Evolutionary conservation across 441 rosid species (phyloP).

Genomic region (Gossypium aridum): DNA sequence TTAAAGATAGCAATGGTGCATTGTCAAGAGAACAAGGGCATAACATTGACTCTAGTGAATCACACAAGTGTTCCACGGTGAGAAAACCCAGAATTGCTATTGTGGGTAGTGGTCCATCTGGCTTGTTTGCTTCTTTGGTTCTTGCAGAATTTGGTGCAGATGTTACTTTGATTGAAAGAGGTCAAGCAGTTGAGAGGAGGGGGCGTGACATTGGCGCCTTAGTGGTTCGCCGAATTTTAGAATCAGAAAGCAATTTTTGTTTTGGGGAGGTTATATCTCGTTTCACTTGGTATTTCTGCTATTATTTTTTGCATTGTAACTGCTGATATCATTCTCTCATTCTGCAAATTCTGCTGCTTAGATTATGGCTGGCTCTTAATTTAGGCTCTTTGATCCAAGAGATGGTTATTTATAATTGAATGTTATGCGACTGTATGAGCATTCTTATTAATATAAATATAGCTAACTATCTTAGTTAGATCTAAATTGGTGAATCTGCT

Average conservation of each 20-base stretch:
- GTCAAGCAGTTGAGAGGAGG: conserved; percentile 88
- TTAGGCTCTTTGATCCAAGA: not conserved
- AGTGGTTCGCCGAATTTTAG: conserved; percentile 66
- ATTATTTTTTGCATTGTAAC: conserved; percentile 16
- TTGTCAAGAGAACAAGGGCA: conserved; percentile 12
- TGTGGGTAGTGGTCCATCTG: conserved; percentile 93
- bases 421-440: not conserved
- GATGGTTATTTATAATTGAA: not conserved
- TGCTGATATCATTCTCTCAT: not conserved
- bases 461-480: not conserved
- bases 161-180: conserved; percentile 87
- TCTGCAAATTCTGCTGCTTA: not conserved
- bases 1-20: conserved; percentile 23
- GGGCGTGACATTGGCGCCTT: conserved; percentile 93
- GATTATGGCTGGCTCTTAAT: not conserved
- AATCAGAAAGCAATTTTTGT: conserved; percentile 91
- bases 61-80: conserved; percentile 19
- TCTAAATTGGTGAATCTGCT: not conserved
- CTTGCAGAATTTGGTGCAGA: conserved; percentile 96
- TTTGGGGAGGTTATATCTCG: conserved; percentile 78
- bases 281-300: conserved; percentile 28
- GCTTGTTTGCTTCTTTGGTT: conserved; percentile 86
- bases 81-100: conserved; percentile 66
- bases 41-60: conserved; percentile 14
- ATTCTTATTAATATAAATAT: not conserved